Evolutionary conservation across 2,329 filamentous ascomycete genomes (phyloP).

Genomic region (Tetracladium maxilliforme): DNA sequence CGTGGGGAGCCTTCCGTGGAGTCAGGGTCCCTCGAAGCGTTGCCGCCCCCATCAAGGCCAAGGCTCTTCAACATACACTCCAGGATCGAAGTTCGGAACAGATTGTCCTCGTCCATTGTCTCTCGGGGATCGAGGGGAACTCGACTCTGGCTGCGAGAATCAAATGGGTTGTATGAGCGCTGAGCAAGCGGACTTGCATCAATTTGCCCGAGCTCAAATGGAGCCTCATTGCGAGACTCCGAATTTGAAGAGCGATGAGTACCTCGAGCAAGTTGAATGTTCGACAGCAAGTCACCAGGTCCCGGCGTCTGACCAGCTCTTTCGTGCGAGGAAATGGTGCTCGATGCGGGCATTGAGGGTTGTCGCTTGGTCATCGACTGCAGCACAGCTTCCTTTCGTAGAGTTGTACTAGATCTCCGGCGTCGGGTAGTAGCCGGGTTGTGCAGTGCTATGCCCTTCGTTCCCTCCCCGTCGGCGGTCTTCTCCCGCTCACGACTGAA

Average conservation of each 20-base stretch:
- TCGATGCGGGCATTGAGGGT: slow-evolving; percentile 25
- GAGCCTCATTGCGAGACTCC: slow-evolving; percentile 9
- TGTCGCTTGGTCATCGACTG: slow-evolving; percentile 44
- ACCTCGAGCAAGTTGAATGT: slow-evolving; percentile 55
- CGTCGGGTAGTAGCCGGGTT: slow-evolving; percentile 55
- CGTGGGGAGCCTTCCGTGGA: slow-evolving; percentile 79
- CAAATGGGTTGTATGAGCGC: slow-evolving; percentile 39
- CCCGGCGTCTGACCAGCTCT: slow-evolving; percentile 37
- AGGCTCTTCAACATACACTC: slow-evolving; percentile 95
- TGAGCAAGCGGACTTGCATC: slow-evolving; percentile 31
- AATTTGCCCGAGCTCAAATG: no score
- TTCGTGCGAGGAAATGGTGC: slow-evolving; percentile 22
- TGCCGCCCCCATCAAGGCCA: slow-evolving; percentile 58
- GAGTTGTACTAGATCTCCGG: slow-evolving; percentile 55
- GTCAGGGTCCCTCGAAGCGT: slow-evolving; percentile 48
- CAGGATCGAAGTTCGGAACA: slow-evolving; percentile 81
- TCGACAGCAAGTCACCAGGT: slow-evolving; percentile 68
- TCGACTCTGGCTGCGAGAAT: slow-evolving; percentile 27
- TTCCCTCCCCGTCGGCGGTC: slow-evolving; percentile 63
- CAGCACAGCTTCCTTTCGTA: slow-evolving; percentile 67
- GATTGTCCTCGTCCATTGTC: slow-evolving; percentile 70
- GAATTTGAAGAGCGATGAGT: not conserved
- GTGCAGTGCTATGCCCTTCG: slow-evolving; percentile 89
- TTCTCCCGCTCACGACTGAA: slow-evolving; percentile 76
- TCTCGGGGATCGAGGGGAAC: slow-evolving; percentile 56